Evolutionary conservation across 805 yeast genomes (phyloP).

Genomic region (Vanderwaltozyma verrucispora): DNA sequence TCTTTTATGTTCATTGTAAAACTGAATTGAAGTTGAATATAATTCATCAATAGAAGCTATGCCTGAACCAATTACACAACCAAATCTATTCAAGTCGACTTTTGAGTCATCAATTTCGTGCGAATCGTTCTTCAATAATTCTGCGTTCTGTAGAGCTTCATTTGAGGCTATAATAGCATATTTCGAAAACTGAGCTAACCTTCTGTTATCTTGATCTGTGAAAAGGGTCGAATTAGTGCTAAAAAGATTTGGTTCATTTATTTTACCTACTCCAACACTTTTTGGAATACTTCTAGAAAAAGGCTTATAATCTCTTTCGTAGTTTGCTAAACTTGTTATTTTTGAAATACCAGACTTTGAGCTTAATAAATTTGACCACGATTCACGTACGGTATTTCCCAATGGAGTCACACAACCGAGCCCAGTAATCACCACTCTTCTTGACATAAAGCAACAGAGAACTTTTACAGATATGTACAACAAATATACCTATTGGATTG

Average conservation of each 20-base stretch:
- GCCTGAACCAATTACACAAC: slow-evolving; percentile 89
- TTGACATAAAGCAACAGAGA: slow-evolving; percentile 4
- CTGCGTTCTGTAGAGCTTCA: slow-evolving; percentile 68
- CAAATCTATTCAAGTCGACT: slow-evolving; percentile 25
- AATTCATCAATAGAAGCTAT: slow-evolving; percentile 70
- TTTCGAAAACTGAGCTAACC: slow-evolving; percentile 65
- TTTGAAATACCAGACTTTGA: slow-evolving; percentile 51
- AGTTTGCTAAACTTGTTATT: slow-evolving; percentile 31
- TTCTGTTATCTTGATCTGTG: slow-evolving; percentile 39
- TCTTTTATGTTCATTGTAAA: slow-evolving; percentile 17
- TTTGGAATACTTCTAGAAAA: slow-evolving; percentile 46
- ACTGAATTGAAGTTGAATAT: slow-evolving; percentile 41
- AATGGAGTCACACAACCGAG: slow-evolving; percentile 79
- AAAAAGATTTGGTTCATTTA: slow-evolving; percentile 39
- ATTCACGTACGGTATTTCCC: slow-evolving; percentile 51
- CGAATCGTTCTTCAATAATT: slow-evolving; percentile 34
- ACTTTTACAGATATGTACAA: neutral
- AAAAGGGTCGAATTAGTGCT: slow-evolving; percentile 6
- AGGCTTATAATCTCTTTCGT: slow-evolving; percentile 32
- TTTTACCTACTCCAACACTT: slow-evolving; percentile 57
- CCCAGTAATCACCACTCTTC: slow-evolving; percentile 86
- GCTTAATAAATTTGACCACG: slow-evolving; percentile 46
- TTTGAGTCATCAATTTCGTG: slow-evolving; percentile 23
- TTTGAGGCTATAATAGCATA: slow-evolving; percentile 67
- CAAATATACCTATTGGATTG: no score